phyloP scores from a whole-genome alignment of 495 filamentous ascomycete genomes.

The Bombardia bombarda region DNA sequence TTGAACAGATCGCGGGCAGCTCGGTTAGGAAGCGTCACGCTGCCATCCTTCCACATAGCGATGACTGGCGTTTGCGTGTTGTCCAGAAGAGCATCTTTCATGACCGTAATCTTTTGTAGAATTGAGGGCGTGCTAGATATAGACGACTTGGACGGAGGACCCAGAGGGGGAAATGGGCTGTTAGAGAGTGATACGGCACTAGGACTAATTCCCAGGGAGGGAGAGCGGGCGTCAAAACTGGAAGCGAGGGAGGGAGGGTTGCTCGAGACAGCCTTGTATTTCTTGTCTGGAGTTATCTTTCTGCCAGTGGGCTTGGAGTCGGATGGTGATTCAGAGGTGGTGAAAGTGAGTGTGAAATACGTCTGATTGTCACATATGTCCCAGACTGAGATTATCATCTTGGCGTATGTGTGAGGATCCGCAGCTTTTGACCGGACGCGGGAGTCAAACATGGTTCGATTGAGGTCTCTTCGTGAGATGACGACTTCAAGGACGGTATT shows the following conservation, averaged over 20 bases:
- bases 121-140: slow-evolving; percentile 46
- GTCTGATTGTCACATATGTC: slow-evolving; percentile 45
- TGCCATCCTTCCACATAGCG: slow-evolving; percentile 65
- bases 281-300: slow-evolving; percentile 22
- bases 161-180: slow-evolving; percentile 49
- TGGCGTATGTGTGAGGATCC: slow-evolving; percentile 41
- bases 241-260: slow-evolving; percentile 39
- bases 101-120: slow-evolving; percentile 54
- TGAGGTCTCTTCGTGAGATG: slow-evolving; percentile 30
- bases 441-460: slow-evolving; percentile 16
- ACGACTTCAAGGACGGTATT: slow-evolving; percentile 52
- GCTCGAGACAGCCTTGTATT: slow-evolving; percentile 22
- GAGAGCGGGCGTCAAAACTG: slow-evolving; percentile 25
- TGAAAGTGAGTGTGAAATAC: slow-evolving; percentile 62
- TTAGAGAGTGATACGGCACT: slow-evolving; percentile 31
- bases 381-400: slow-evolving; percentile 63
- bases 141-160: slow-evolving; percentile 44
- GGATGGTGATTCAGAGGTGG: slow-evolving; percentile 31
- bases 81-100: slow-evolving; percentile 66
- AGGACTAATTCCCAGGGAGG: slow-evolving; percentile 32
- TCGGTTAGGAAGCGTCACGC: slow-evolving; percentile 55
- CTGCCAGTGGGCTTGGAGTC: slow-evolving; percentile 8
- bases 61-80: slow-evolving; percentile 59
- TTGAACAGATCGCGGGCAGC: slow-evolving; percentile 48
- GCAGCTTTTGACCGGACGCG: slow-evolving; percentile 21